Evolutionary conservation across 2,329 filamentous ascomycete genomes (phyloP), one percentile per base, ranked within the genome.

Genomic region (Incumbomyces delicatus): DNA sequence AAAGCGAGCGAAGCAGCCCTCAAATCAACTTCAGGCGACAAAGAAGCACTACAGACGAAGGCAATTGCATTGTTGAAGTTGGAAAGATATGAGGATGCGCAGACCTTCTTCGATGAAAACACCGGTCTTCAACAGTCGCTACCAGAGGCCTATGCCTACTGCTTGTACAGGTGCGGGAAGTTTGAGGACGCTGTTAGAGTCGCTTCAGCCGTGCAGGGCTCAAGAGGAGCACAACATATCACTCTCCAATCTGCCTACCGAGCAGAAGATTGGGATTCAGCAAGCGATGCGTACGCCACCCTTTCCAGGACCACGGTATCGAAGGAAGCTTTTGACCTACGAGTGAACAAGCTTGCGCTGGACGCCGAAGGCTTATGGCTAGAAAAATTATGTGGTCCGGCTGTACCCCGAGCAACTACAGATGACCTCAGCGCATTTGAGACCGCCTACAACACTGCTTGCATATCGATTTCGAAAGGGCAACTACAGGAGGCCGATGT

Each of bases 371-470:
- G 80, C 44, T 72, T 78, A 55, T 83, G 78, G 78, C 66, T 70
- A 35, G 74, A 74, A 35, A 66, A 71, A 47, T 67, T 72, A 20
- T 65, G 74, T 48, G 60, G 71, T 31, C 71, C 71, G 32, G 65
- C 68, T 49, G 74, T 72, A 60, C 74, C 72, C 59, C 73, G 73
- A 57, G 70, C 74, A 5, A 70, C 65, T 16, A 67, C 75, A 54
- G 77, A 80, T 56, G 78, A 81, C 57, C 58, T 82, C 45, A 76
- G 81, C 50, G 71, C 75, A 0, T 82, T 82, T 50, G 79, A 83
- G 60, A 81, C 75, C 3, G 73, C 77, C 2, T 83, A 78, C 62
- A 82, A 83, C 61, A 75, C 76, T 7, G 79, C 78, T 31, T 82
- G 79, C 60, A 70, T 73, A 47, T 76, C 75, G 57, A 77, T 83